Conservation (phyloP, 2,329 filamentous ascomycete species). For the Arthroderma uncinatum region DNA sequence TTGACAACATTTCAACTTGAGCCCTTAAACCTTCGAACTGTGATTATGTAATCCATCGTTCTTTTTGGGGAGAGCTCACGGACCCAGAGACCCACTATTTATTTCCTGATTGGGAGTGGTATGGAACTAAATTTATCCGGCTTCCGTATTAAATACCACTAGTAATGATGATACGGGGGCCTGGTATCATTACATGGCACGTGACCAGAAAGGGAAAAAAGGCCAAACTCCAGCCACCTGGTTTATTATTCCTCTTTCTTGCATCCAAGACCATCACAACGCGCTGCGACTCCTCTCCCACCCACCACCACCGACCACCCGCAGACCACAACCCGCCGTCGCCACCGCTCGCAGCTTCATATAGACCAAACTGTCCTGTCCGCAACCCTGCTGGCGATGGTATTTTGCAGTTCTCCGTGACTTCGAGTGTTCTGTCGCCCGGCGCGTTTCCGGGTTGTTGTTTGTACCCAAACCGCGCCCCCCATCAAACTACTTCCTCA, state of each 20-base stretch:
- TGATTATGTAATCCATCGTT: neutral
- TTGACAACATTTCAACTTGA: neutral
- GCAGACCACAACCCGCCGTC: neutral
- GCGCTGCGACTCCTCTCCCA: neutral
- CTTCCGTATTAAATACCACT: neutral
- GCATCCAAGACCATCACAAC: neutral
- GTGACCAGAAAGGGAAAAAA: neutral
- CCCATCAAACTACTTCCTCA: neutral
- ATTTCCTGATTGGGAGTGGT: neutral
- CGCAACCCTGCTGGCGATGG: neutral
- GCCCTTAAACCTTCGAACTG: neutral
- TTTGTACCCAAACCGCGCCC: neutral
- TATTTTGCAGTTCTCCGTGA: neutral
- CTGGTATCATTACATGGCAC: neutral
- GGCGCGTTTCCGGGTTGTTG: too few relatives aligned
- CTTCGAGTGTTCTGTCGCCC: neutral
- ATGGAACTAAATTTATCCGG: neutral
- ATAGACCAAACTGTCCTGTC: neutral
- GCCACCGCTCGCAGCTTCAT: neutral
- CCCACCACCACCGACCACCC: too few relatives aligned
- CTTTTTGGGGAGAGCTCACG: too few relatives aligned
- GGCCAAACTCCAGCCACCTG: slow-evolving; percentile 4
- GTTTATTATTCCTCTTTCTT: neutral
- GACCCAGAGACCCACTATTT: neutral
- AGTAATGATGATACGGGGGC: neutral